Conservation (phyloP, 257 asterid genomes). For the Cinchona pubescens region DNA sequence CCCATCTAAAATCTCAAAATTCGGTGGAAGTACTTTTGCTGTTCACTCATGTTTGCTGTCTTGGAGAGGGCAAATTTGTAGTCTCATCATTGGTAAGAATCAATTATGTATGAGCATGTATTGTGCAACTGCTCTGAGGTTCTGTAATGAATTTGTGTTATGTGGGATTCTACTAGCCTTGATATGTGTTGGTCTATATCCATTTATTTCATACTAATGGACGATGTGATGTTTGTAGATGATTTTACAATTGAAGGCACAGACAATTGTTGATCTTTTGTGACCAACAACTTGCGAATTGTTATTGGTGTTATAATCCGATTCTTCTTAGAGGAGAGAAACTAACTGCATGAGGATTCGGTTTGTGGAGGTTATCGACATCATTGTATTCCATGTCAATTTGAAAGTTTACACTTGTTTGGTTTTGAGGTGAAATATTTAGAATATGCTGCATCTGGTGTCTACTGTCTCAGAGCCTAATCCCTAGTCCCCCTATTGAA, state of each 20-base stretch:
- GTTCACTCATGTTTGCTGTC: slow-evolving; percentile 16
- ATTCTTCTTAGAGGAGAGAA: not conserved
- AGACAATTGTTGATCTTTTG: not conserved
- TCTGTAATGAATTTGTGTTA: slow-evolving; percentile 6
- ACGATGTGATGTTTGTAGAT: not conserved
- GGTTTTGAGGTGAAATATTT: not conserved
- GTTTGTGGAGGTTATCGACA: not conserved
- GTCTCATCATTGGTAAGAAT: slow-evolving; percentile 12
- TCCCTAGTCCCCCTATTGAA: not conserved
- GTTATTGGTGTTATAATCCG: not conserved
- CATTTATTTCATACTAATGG: not conserved
- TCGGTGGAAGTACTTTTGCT: slow-evolving; percentile 11
- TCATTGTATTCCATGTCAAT: not conserved
- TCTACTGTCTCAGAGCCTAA: not conserved
- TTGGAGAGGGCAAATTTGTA: not conserved
- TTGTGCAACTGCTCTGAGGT: slow-evolving; percentile 18
- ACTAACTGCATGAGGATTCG: not conserved
- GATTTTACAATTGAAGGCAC: not conserved
- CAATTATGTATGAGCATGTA: slow-evolving; percentile 32
- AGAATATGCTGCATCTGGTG: not conserved
- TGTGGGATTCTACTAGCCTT: not conserved
- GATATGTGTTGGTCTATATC: not conserved
- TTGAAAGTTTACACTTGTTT: not conserved
- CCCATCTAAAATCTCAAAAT: slow-evolving; percentile 17
- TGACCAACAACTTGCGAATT: not conserved